phyloP scores from a whole-genome alignment of 805 yeast genomes.

The Alloascoidea hylecoeti region DNA sequence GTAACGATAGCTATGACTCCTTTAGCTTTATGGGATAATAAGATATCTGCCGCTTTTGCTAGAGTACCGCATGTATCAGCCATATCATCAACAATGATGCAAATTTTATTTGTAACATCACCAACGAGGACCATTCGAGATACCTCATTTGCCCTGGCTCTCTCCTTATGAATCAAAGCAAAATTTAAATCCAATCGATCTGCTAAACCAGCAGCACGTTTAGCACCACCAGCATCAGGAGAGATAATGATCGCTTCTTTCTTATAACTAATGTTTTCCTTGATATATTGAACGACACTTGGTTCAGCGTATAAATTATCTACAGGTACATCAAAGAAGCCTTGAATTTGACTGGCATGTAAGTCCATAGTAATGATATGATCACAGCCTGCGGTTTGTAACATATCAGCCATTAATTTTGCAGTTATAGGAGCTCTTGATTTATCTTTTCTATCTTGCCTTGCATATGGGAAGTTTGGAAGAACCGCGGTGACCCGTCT shows the following conservation, averaged over 20 bases:
- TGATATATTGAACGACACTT: conserved; percentile 68
- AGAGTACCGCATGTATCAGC: conserved; percentile 98
- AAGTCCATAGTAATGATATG: conserved; percentile 95
- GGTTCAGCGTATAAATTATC: conserved; percentile 96
- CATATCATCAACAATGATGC: conserved; percentile 91
- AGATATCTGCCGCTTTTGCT: conserved; percentile 85
- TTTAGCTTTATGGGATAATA: conserved; percentile 68
- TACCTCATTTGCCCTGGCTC: conserved; percentile 91
- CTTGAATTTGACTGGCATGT: conserved; percentile 97
- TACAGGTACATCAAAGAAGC: conserved; percentile 89
- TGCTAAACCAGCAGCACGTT: conserved; percentile 89
- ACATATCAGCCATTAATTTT: conserved; percentile 79
- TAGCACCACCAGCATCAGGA: conserved; percentile 99
- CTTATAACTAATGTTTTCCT: conserved; percentile 38
- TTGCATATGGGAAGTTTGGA: conserved; percentile 93
- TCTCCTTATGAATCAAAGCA: conserved; percentile 93
- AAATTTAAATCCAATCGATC: conserved; percentile 85
- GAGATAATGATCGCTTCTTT: conserved; percentile 70
- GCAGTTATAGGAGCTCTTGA: conserved; percentile 96
- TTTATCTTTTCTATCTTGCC: conserved; percentile 95
- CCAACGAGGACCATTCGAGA: conserved; percentile 94
- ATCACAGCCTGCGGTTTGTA: conserved; percentile 88
- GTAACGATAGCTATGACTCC: conserved; percentile 89
- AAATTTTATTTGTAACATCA: conserved; percentile 72
- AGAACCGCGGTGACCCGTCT: conserved; percentile 87